These are phyloP conservation scores for Pythium folliculosum DNA, from an alignment of 352 stramenopile genomes.

Conservation along the genomic window DNA sequence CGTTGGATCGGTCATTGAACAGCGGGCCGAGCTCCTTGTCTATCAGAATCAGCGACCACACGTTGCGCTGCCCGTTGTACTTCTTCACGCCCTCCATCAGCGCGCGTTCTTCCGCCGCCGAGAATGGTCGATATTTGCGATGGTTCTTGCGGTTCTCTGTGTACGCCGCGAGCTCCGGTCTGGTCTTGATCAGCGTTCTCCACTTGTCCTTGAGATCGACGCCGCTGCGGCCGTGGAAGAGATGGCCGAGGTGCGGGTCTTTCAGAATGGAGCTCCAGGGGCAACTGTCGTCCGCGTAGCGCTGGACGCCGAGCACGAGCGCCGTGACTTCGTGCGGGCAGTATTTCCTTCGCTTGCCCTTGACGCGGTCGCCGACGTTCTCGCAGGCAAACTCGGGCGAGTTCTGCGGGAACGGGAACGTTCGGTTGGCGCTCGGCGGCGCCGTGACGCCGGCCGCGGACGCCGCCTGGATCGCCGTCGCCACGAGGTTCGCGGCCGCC, in stretches of 20 bases:
- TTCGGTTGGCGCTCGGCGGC: constrained; percentile 24
- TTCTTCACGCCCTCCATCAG: constrained; percentile 89
- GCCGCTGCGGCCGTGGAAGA: constrained; percentile 78
- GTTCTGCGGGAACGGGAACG: constrained; percentile 67
- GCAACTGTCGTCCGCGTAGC: constrained; percentile 83
- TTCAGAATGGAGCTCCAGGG: constrained; percentile 82
- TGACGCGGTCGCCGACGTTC: constrained; percentile 83
- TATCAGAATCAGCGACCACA: constrained; percentile 83
- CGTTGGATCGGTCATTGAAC: constrained; percentile 84
- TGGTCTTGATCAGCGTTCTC: constrained; percentile 80
- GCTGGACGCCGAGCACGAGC: constrained; percentile 76
- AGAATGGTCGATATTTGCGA: constrained; percentile 82
- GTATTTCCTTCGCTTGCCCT: constrained; percentile 82
- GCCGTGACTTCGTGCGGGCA: constrained; percentile 86
- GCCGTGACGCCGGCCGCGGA: constrained; percentile 8
- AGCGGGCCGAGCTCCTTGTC: constrained; percentile 76
- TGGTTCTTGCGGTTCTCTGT: constrained; percentile 89
- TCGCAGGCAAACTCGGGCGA: constrained; percentile 79
- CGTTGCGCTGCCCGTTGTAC: constrained; percentile 82
- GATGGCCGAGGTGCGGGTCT: constrained; percentile 66
- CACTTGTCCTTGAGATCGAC: constrained; percentile 87
- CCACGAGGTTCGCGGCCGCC: constrained; percentile 29
- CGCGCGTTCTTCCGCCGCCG: constrained; percentile 69
- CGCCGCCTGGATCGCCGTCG: constrained; percentile 34
- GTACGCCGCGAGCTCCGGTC: constrained; percentile 71